Evolutionary conservation across 2,329 filamentous ascomycete genomes (phyloP).

Genomic region (Chaetomiaceae sp.): DNA sequence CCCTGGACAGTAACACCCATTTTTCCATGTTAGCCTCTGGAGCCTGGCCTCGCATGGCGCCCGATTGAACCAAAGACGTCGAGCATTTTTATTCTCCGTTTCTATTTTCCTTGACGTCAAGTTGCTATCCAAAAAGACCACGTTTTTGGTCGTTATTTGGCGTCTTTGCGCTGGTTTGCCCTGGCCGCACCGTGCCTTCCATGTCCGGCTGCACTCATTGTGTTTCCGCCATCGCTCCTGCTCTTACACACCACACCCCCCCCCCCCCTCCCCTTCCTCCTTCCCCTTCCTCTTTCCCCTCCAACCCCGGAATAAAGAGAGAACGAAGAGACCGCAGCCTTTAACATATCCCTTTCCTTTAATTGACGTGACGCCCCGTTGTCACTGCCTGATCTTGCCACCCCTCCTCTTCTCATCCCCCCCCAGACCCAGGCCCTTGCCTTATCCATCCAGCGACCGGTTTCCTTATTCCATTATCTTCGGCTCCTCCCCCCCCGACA

Average conservation of each 20-base stretch:
- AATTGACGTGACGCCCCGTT: constrained; percentile 23
- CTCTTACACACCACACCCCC: too few relatives aligned
- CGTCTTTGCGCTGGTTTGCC: neutral
- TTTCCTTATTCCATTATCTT: constrained; percentile 20
- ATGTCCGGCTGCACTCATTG: constrained; percentile 27
- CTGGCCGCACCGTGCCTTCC: constrained; percentile 23
- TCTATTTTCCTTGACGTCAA: too few relatives aligned
- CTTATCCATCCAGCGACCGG: constrained; percentile 15
- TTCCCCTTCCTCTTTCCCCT: too few relatives aligned
- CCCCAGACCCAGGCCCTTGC: neutral
- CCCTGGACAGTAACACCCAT: constrained; percentile 23
- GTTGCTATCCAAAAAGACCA: constrained; percentile 9
- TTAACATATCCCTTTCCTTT: constrained; percentile 24
- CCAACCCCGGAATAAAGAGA: constrained; percentile 25
- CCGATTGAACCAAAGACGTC: constrained; percentile 14
- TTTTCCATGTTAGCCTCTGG: constrained; percentile 29
- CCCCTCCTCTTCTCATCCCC: constrained; percentile 3
- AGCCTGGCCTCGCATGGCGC: constrained; percentile 17
- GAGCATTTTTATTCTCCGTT: constrained; percentile 9
- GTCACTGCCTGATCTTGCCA: constrained; percentile 23
- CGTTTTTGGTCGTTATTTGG: neutral
- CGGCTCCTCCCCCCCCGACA: constrained; percentile 4
- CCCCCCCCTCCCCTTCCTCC: too few relatives aligned
- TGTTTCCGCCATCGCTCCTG: constrained; percentile 22
- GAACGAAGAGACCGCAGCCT: constrained; percentile 14